phyloP scores from a whole-genome alignment of 768 basidiomycete species.

The Sutorius australiensis region DNA sequence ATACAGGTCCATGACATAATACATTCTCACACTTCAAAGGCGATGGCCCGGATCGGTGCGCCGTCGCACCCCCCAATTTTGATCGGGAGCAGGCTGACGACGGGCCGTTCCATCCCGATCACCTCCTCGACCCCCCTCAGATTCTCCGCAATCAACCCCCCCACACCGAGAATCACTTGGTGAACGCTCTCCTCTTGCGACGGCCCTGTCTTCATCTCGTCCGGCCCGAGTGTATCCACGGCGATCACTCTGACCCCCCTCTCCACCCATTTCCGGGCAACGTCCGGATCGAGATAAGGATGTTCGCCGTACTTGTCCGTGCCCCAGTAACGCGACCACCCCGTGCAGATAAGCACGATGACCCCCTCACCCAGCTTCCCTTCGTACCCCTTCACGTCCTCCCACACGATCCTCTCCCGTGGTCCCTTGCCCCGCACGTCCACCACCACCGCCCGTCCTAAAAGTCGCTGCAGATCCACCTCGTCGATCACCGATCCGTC shows the following conservation, averaged over 20 bases:
- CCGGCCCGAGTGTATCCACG: conserved; percentile 61
- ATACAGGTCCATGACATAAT: conserved; percentile 5
- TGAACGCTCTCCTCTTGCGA: conserved; percentile 38
- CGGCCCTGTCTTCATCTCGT: conserved; percentile 29
- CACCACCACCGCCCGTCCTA: conserved; percentile 51
- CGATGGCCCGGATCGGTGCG: conserved; percentile 64
- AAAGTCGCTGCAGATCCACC: conserved; percentile 47
- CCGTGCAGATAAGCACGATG: conserved; percentile 57
- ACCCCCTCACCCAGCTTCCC: conserved; percentile 37
- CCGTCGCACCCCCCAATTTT: conserved; percentile 58
- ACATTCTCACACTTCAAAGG: conserved; percentile 26
- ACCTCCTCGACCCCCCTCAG: conserved; percentile 51
- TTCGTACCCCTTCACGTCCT: conserved; percentile 38
- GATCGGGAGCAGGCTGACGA: conserved; percentile 55
- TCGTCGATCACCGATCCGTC: conserved; percentile 52
- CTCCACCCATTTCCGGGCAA: conserved; percentile 46
- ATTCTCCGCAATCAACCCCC: conserved; percentile 67
- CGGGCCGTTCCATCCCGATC: conserved; percentile 30
- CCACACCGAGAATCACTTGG: conserved; percentile 52
- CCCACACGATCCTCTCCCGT: conserved; percentile 56
- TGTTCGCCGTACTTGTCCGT: conserved; percentile 49
- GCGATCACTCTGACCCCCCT: conserved; percentile 55
- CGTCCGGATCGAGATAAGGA: conserved; percentile 53
- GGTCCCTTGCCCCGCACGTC: conserved; percentile 45
- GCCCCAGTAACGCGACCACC: conserved; percentile 58